A percentile compares a stretch with the other conserved stretches of the same genome.
Conservation (phyloP, 1,139 yeast genomes). For the Yamadazyma kanchanaburiensis region DNA sequence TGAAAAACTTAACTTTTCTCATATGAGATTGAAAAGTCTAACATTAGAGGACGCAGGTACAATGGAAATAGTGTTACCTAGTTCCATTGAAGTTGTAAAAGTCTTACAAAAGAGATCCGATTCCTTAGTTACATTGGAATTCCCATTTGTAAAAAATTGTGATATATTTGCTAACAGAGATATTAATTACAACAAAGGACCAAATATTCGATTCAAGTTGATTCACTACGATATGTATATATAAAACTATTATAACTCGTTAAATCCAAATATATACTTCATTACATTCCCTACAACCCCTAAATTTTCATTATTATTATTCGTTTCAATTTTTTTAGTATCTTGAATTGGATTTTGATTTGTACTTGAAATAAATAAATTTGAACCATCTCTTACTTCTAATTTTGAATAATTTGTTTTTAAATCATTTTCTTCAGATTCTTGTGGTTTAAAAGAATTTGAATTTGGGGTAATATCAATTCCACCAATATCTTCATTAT, state of each 20-base stretch:
- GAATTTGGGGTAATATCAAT: slow-evolving; percentile 4
- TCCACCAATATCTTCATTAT: slow-evolving; percentile 54
- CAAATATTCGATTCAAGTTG: too few relatives aligned
- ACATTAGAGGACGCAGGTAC: too few relatives aligned
- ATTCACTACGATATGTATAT: too few relatives aligned
- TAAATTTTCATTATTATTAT: slow-evolving; percentile 26
- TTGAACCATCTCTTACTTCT: slow-evolving; percentile 42
- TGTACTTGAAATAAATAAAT: slow-evolving; percentile 24
- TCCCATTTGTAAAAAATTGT: too few relatives aligned
- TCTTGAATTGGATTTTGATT: slow-evolving; percentile 12
- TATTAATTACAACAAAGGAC: too few relatives aligned
- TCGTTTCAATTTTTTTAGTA: slow-evolving; percentile 17
- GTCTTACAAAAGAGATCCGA: too few relatives aligned
- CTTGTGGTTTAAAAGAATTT: slow-evolving; percentile 4
- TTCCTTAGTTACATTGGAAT: too few relatives aligned
- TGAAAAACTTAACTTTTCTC: too few relatives aligned
- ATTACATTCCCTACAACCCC: slow-evolving; percentile 33
- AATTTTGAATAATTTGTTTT: slow-evolving; percentile 18
- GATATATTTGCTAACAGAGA: too few relatives aligned
- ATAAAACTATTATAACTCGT: slow-evolving; percentile 29
- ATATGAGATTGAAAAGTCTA: too few relatives aligned
- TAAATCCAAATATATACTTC: slow-evolving; percentile 43
- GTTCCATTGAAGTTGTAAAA: too few relatives aligned
- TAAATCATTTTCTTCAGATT: slow-evolving; percentile 6
- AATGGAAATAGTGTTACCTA: too few relatives aligned